Percentiles rank a stretch among this genome's conserved stretches.
These are phyloP conservation scores for Teratosphaeria epicoccoides DNA, from an alignment of 2,329 filamentous ascomycete species.

Conservation along the genomic window DNA sequence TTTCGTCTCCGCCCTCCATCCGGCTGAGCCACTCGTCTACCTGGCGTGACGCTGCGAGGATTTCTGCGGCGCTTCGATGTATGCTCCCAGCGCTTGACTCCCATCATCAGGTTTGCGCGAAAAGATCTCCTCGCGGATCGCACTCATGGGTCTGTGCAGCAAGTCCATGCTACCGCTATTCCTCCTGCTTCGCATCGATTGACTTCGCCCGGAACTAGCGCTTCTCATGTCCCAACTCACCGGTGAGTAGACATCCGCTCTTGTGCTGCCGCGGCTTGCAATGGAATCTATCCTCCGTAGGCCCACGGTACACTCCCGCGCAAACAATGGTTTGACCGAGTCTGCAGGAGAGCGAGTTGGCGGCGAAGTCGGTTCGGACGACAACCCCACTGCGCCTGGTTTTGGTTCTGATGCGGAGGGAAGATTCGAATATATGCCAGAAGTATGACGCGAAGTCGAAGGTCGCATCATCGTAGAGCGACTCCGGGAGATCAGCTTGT, in stretches of 20 bases:
- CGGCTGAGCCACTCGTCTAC: no score
- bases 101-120: background rate
- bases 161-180: background rate
- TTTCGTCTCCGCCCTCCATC: background rate
- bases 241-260: background rate
- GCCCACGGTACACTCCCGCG: background rate
- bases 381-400: background rate
- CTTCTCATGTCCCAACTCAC: background rate
- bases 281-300: background rate
- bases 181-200: background rate
- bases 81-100: background rate
- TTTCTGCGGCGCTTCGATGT: background rate
- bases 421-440: background rate
- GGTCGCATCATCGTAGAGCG: no score
- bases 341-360: background rate
- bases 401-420: background rate
- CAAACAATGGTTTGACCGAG: background rate
- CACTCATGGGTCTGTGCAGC: constrained; percentile 1
- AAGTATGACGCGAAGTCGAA: background rate
- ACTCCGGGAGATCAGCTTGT: no score
- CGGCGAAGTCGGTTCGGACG: background rate
- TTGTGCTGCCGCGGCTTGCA: background rate
- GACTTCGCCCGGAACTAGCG: background rate
- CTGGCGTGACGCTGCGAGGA: background rate
- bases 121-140: background rate